Conservation (phyloP, 2,329 filamentous ascomycete species). For the Cadophora gregata region DNA sequence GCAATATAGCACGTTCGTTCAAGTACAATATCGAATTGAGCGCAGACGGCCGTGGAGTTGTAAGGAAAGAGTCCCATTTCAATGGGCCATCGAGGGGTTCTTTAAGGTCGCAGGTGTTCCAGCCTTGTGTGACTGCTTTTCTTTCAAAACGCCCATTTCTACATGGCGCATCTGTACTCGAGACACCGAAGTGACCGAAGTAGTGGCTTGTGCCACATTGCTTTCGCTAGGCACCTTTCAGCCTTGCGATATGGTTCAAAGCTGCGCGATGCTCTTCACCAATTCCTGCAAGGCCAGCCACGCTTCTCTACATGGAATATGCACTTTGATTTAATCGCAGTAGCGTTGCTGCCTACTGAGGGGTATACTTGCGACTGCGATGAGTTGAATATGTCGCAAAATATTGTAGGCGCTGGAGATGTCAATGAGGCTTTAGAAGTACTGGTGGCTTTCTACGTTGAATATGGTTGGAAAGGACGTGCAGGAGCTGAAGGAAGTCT, state of each 20-base stretch:
- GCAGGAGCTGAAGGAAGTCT: conserved; percentile 7
- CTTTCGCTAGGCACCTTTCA: neutral
- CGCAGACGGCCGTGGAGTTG: neutral
- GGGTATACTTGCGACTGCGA: neutral
- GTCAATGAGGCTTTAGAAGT: neutral
- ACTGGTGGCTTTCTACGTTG: neutral
- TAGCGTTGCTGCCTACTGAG: too few species aligned
- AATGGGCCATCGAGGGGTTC: neutral
- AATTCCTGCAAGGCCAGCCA: neutral
- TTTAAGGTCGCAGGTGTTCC: neutral
- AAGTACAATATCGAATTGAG: neutral
- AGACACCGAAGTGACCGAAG: neutral
- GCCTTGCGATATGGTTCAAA: neutral
- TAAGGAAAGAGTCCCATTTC: neutral
- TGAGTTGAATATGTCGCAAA: neutral
- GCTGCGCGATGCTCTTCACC: neutral
- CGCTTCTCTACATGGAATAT: neutral
- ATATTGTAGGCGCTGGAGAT: neutral
- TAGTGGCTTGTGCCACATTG: conserved; percentile 1
- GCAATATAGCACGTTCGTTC: neutral
- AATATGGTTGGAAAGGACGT: neutral
- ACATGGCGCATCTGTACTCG: neutral
- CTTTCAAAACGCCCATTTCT: conserved; percentile 1
- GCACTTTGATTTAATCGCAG: neutral
- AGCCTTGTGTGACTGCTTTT: conserved; percentile 5